Percentiles rank a stretch among this genome's conserved stretches.
Conservation (phyloP, 1,139 yeast species). For the Geotrichum bryndzae region DNA sequence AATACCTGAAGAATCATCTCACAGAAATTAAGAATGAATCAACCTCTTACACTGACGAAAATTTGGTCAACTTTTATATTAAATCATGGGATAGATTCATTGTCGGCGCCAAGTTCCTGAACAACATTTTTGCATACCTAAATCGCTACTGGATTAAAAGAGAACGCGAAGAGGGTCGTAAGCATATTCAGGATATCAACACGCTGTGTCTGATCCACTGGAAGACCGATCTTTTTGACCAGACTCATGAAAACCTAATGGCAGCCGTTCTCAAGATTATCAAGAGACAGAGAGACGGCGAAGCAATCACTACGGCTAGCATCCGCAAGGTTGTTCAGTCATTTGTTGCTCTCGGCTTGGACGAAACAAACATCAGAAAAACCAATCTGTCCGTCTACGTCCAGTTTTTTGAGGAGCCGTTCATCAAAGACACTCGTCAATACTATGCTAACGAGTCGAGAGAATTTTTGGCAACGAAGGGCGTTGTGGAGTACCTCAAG, state of each 20-base stretch:
- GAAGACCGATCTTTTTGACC: conserved; percentile 76
- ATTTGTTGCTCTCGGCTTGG: conserved; percentile 50
- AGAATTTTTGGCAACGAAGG: conserved; percentile 60
- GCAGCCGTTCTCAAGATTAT: conserved; percentile 70
- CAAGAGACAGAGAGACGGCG: conserved; percentile 72
- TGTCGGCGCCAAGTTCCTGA: conserved; percentile 85
- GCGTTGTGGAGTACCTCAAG: conserved; percentile 85
- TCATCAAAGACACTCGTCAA: conserved; percentile 63
- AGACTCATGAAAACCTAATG: conserved; percentile 54
- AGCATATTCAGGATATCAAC: conserved; percentile 84
- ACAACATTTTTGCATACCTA: conserved; percentile 91
- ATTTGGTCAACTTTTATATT: conserved; percentile 79
- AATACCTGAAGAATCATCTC: conserved; percentile 60
- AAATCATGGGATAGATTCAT: conserved; percentile 81
- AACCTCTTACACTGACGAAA: conserved; percentile 42
- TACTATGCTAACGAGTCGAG: conserved; percentile 70
- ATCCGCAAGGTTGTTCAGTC: conserved; percentile 77
- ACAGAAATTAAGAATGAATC: conserved; percentile 37
- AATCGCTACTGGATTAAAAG: conserved; percentile 97
- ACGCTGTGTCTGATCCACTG: conserved; percentile 83
- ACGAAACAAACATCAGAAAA: conserved; percentile 64
- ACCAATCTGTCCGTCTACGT: conserved; percentile 78
- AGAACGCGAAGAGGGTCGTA: conserved; percentile 91
- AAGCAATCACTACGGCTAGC: conserved; percentile 60
- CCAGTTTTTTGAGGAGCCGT: conserved; percentile 69